Evolutionary conservation across 345 rosid species (phyloP).

Genomic region (Clarkia xantiana): DNA sequence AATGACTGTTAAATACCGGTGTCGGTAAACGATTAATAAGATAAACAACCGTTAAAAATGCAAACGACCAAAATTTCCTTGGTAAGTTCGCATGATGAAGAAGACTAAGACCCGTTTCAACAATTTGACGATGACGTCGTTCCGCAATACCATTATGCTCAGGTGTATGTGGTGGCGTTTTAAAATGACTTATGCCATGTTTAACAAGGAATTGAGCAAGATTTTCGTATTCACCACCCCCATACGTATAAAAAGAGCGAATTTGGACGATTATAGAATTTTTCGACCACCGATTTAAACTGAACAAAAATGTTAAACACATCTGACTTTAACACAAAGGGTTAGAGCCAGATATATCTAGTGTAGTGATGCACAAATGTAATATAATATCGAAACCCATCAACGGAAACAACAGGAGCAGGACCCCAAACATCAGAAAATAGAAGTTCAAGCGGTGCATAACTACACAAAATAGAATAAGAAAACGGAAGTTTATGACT

Average conservation of each 20-base stretch:
- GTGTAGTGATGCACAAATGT: constrained; percentile 4
- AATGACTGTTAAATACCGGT: too few relatives aligned
- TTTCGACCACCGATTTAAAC: constrained; percentile 2
- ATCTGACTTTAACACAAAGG: neutral
- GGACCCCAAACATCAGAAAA: constrained; percentile 5
- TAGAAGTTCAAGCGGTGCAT: neutral
- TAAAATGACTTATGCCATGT: neutral
- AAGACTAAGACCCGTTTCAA: too few relatives aligned
- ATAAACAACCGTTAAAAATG: too few relatives aligned
- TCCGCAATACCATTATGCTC: too few relatives aligned
- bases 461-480: neutral
- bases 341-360: constrained; percentile 3
- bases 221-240: neutral
- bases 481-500: constrained; percentile 6
- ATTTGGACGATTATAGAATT: neutral
- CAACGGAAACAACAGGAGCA: neutral
- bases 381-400: neutral
- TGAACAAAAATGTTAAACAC: neutral
- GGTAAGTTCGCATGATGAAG: too few relatives aligned
- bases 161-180: constrained; percentile 1
- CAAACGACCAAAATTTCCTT: too few relatives aligned
- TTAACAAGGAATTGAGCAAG: neutral
- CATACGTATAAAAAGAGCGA: neutral
- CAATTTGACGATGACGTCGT: neutral
- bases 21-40: too few relatives aligned